Conservation (phyloP, 306 rosid species). For the Cucurbita argyrosperma region DNA sequence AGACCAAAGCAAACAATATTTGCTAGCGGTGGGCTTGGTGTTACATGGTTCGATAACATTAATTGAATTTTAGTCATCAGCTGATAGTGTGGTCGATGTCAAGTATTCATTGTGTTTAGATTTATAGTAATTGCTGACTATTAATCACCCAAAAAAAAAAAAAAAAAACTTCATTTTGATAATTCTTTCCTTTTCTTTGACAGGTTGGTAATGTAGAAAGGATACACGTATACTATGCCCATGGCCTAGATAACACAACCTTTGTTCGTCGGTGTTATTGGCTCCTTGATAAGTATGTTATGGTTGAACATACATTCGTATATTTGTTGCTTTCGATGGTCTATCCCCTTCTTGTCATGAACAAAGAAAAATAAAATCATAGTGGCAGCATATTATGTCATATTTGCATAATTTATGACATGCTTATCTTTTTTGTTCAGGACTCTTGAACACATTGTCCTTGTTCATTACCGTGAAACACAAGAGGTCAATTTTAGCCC, state of each 20-base stretch:
- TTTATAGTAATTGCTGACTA: background rate
- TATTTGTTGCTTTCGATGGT: background rate
- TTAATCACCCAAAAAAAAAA: background rate
- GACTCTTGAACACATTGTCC: conserved; percentile 88
- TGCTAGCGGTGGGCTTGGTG: too few species aligned
- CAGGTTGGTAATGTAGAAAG: conserved; percentile 97
- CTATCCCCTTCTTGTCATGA: background rate
- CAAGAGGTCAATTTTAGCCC: conserved; percentile 48
- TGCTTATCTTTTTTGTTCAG: conserved; percentile 40
- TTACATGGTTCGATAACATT: background rate
- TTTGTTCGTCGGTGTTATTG: conserved; percentile 94
- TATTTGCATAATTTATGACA: background rate
- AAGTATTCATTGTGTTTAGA: background rate
- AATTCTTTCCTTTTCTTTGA: conserved; percentile 2
- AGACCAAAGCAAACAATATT: too few species aligned
- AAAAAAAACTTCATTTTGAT: background rate
- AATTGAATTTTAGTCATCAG: background rate
- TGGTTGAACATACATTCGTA: conserved; percentile 10
- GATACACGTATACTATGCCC: conserved; percentile 94
- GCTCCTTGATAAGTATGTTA: conserved; percentile 91
- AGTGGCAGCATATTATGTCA: background rate
- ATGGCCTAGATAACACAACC: conserved; percentile 61
- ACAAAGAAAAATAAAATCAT: background rate
- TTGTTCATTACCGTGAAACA: conserved; percentile 95
- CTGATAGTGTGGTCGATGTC: background rate